Base-by-base conservation (phyloP, 2,329 filamentous ascomycete genomes). In the Ilyonectria robusta region DNA sequence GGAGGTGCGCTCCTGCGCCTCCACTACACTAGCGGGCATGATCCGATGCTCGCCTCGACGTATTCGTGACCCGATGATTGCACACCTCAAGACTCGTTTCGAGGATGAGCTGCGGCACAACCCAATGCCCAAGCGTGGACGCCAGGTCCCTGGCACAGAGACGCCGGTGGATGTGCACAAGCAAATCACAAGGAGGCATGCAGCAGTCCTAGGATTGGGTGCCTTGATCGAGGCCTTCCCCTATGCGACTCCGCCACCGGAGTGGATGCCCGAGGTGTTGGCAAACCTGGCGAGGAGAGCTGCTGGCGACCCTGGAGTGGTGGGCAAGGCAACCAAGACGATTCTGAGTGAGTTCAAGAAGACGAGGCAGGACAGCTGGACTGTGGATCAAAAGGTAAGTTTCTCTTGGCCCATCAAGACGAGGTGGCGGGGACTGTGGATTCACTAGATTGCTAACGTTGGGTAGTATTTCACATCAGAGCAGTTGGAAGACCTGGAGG, bases 301-400 rank as follows among this genome's bases (percentile, higher is more conserved):
- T 10, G 94, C 95, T 1, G 93, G 90, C 53, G 96, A 99, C 76
- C 91, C 94, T 0, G 96, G 96, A 1, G 92, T 97, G 65, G 95
- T 99, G 61, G 96, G 96, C 3, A 97, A 97, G 82, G 96, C 95
- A 66, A 97, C 97, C 11, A 99, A 99, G 87, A 89, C 88, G 19
- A 95, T 98, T 40, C 84, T 99, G 71, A 94, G 94, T 68, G 97
- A 99, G 77, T 99, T 99, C 86, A 99, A 99, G 85, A 99, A 99
- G 89, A 99, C 96, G 51, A 91, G 96, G 79, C 96, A 99, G 81
- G 96, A 99, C 85, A 99, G 95, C 73, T 99, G 96, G 96, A 92
- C 92, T 76, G 95, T 97, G 67, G 96, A 99, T 84, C 94, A 97
- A 75, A 98, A 97, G 92, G 96, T 97, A 84, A 81, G 89, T 82